Evolutionary conservation across 106 monocot species (phyloP), one percentile per base, ranked within the genome.

Genomic region (Chionographis japonica): DNA sequence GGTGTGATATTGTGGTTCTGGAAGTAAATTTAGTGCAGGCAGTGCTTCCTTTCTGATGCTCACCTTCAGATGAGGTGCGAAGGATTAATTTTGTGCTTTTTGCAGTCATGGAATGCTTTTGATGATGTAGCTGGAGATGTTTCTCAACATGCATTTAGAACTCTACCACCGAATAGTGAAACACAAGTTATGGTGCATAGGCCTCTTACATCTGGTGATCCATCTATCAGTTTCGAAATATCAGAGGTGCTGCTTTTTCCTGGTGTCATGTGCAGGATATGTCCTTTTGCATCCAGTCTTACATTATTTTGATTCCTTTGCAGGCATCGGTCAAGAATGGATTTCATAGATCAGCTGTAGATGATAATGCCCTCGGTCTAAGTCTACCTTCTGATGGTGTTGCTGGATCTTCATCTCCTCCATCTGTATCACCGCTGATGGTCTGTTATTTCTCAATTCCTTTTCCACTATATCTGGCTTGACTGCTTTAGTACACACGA

Each of bases 71-170:
- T 27, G 27, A 27, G 27, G 27, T 27, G 27, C 27, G 1, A 27
- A 27, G 27, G 27, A 46, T 46, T 46, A 46, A 46, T 6, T 46
- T 46, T 46, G 46, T 46, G 8, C 5, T 10, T 46, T 64, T 60
- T 70, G 56, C 75, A 80, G 85, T 42, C 66, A 8, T 88, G 88
- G 85, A 78, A 64, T 75, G 79, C 80, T 63, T 85, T 85, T 83
- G 71, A 71, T 63, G 66, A 67, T 68, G 68, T 62, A 54, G 51
- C 69, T 70, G 68, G 56, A 67, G 75, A 41, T 20, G 20, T 49
- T 42, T 27, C 53, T 74, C 63, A 63, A 54, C 14, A 65, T 55
- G 69, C 76, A n/a, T 55, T 63, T 72, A 60, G 51, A 20, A 57
- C 37, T 60, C 39, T 59, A 40, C 58, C 69, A 60, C 61, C 56